Conservation (phyloP, 106 monocot genomes). For the Dendrobium nobile region DNA sequence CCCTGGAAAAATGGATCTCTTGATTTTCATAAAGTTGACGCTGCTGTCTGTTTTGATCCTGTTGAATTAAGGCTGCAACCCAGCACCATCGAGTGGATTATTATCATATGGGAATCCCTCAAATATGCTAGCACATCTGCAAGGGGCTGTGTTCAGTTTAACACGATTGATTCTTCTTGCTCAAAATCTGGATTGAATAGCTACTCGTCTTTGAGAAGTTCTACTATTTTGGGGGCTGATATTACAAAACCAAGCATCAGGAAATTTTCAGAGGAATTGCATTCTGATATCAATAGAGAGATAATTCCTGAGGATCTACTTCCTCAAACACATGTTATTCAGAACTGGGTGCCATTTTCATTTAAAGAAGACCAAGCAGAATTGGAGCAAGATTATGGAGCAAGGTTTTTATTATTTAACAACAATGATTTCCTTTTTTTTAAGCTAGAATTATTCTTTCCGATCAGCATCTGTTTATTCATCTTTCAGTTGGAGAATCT, state of each 20-base stretch:
- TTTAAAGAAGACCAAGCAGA: conserved; percentile 27
- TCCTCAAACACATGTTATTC: conserved; percentile 55
- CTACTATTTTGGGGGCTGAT: conserved; percentile 15
- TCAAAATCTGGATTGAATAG: conserved; percentile 5
- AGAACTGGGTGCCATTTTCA: conserved; percentile 72
- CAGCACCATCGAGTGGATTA: conserved; percentile 56
- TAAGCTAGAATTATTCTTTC: not conserved
- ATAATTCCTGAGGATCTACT: conserved; percentile 30
- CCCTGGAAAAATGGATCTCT: conserved; percentile 91
- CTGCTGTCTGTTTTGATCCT: conserved; percentile 70
- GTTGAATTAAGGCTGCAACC: conserved; percentile 56
- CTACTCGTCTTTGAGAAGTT: conserved; percentile 8
- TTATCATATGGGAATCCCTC: conserved; percentile 50
- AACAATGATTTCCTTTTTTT: not conserved
- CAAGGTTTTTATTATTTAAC: conserved; percentile 39
- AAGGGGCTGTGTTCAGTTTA: conserved; percentile 11
- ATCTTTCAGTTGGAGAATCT: not conserved
- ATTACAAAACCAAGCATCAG: conserved; percentile 1
- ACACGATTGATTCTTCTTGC: conserved; percentile 18
- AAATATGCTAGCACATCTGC: conserved; percentile 23
- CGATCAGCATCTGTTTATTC: not conserved
- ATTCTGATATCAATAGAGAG: conserved; percentile 28
- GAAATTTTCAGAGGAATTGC: conserved; percentile 10
- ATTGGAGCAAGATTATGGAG: conserved; percentile 60
- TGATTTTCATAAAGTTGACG: conserved; percentile 68